A percentile compares a stretch with the other conserved stretches of the same genome.
These are phyloP conservation scores for Ceratocystis destructans DNA, from an alignment of 2,329 filamentous ascomycete genomes.

Conservation along the genomic window DNA sequence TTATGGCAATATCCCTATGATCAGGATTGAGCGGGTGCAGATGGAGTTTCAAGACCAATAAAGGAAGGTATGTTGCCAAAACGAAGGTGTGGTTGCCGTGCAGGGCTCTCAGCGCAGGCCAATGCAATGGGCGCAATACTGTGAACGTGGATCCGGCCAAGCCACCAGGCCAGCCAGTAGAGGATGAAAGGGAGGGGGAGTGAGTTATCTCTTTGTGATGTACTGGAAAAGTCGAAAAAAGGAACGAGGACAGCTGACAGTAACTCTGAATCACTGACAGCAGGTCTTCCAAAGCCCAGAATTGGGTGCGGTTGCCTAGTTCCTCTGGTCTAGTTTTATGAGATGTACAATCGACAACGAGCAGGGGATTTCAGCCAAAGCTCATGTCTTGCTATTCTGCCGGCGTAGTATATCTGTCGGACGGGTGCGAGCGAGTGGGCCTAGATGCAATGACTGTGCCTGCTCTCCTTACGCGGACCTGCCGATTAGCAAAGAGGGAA, in stretches of 20 bases:
- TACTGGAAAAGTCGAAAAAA: constrained; percentile 18
- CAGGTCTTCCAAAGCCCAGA: constrained; percentile 15
- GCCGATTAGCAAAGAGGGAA: not conserved
- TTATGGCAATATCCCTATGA: not conserved
- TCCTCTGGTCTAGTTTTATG: constrained; percentile 16
- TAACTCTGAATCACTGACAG: constrained; percentile 20
- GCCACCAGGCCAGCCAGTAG: not conserved
- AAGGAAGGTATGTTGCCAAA: not conserved
- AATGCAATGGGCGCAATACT: not conserved
- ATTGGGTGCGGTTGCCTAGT: constrained; percentile 16
- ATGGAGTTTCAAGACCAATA: not conserved
- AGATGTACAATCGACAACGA: constrained; percentile 13
- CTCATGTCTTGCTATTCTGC: constrained; percentile 11
- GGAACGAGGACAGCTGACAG: constrained; percentile 17
- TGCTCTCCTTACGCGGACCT: not conserved
- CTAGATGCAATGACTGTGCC: not conserved
- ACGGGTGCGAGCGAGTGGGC: not conserved
- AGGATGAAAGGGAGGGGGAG: not conserved
- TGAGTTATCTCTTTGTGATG: constrained; percentile 1
- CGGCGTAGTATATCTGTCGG: not conserved
- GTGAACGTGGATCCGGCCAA: not conserved
- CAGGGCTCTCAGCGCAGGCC: not conserved
- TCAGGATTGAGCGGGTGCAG: not conserved
- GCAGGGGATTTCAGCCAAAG: constrained; percentile 14
- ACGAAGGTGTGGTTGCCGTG: not conserved